A percentile compares a stretch with the other conserved stretches of the same genome.
These are phyloP conservation scores for Vishniacozyma victoriae DNA, from an alignment of 768 basidiomycete species.

Conservation along the genomic window DNA sequence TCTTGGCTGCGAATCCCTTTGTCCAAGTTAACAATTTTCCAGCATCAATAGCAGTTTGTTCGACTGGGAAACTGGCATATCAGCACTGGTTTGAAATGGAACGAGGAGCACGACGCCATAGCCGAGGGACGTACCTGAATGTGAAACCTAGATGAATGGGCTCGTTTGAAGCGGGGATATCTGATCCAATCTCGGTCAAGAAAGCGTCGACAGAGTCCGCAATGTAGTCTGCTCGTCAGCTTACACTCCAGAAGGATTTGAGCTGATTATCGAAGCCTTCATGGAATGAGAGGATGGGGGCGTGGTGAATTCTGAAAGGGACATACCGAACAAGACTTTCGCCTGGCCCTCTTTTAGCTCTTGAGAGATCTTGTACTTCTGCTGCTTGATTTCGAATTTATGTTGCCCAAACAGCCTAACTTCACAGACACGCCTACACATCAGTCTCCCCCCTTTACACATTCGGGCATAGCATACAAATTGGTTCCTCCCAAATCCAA, in stretches of 20 bases:
- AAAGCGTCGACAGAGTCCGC: conserved; percentile 95
- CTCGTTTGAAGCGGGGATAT: conserved; percentile 33
- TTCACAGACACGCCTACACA: conserved; percentile 82
- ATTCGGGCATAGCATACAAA: conserved; percentile 57
- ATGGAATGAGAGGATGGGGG: not conserved
- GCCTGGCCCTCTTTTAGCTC: conserved; percentile 89
- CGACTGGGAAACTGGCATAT: conserved; percentile 78
- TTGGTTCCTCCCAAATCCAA: conserved; percentile 97
- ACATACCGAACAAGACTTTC: conserved; percentile 70
- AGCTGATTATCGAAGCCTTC: not conserved
- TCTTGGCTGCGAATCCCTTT: conserved; percentile 88
- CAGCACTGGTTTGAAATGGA: not conserved
- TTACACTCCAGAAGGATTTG: not conserved
- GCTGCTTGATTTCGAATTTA: conserved; percentile 81
- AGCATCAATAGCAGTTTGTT: conserved; percentile 84
- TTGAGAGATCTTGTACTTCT: conserved; percentile 95
- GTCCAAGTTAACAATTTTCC: conserved; percentile 84
- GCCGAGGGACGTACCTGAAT: conserved; percentile 52
- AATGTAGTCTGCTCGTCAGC: conserved; percentile 69
- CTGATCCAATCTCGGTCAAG: conserved; percentile 60
- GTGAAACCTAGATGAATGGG: conserved; percentile 75
- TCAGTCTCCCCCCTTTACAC: not conserved
- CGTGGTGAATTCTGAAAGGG: conserved; percentile 6
- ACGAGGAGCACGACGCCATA: not conserved
- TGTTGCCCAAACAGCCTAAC: conserved; percentile 84